Evolutionary conservation across 2,329 filamentous ascomycete species (phyloP).

Genomic region (Penicillium brevicompactum): DNA sequence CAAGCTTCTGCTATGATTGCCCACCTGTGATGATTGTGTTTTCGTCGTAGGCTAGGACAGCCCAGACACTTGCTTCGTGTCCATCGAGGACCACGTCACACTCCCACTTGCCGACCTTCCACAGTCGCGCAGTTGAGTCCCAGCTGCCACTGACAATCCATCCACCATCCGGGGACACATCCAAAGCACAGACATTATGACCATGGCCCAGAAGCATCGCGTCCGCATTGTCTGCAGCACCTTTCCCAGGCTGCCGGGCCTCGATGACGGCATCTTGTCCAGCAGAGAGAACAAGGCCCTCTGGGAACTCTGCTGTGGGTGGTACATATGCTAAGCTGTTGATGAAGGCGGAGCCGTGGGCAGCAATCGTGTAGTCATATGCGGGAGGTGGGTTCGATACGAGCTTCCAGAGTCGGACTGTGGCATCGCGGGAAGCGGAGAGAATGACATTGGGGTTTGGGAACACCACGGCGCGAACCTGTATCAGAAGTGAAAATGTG

Average conservation of each 20-base stretch:
- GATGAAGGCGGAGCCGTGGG: constrained; percentile 81
- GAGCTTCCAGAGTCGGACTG: constrained; percentile 82
- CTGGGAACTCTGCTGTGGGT: constrained; percentile 67
- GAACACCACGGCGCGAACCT: constrained; percentile 88
- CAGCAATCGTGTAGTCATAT: constrained; percentile 77
- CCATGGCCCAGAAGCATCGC: constrained; percentile 83
- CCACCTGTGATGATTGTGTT: constrained; percentile 74
- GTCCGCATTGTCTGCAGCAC: constrained; percentile 75
- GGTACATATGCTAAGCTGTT: constrained; percentile 80
- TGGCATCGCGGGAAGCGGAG: constrained; percentile 89
- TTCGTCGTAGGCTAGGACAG: constrained; percentile 80
- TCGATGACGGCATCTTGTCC: constrained; percentile 94
- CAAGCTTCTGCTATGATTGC: neutral
- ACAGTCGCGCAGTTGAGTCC: constrained; percentile 86
- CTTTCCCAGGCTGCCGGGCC: constrained; percentile 71
- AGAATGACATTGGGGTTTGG: constrained; percentile 71
- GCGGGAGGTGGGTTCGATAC: constrained; percentile 64
- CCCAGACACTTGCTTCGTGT: constrained; percentile 84
- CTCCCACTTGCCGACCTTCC: constrained; percentile 86
- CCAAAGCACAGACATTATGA: constrained; percentile 84
- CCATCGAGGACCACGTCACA: constrained; percentile 70
- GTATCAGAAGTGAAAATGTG: constrained; percentile 56
- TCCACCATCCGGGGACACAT: constrained; percentile 70
- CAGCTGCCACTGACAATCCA: constrained; percentile 90
- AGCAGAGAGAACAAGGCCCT: constrained; percentile 82